Base-by-base conservation (phyloP, 495 filamentous ascomycete genomes). In the Copromyces sp. region DNA sequence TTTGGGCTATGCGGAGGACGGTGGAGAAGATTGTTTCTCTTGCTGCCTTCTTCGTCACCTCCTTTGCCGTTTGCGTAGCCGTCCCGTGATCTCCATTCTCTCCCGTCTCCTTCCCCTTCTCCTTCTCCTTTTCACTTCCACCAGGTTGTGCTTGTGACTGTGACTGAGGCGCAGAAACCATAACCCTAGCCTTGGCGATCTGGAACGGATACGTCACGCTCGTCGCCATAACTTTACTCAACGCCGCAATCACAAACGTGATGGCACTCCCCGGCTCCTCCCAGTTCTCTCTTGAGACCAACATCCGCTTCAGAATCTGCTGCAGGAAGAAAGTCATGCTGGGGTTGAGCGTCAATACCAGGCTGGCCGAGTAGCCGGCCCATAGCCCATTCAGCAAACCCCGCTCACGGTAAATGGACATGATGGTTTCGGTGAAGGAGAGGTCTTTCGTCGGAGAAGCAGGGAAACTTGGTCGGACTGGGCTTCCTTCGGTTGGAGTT, bases 301-400 rank as follows among this genome's bases (percentile, higher is more conserved):
- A 73, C 6, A 83, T 74, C 69, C 88, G 86, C 78, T 90, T 90
- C 9, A 95, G 81, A 9, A 89, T 76, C 74, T 91, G 90, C 75
- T 97, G 92, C 20, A 97, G 83, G 75, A 95, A 90, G 77, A 97
- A 94, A 0, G 95, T 97, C 71, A 97, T 84, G 69, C 90, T 90
- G 9, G 94, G 94, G 77, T 98, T 97, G 1, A 97, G 83, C 1
- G 94, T 94, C 40, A 98, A 80, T 69, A 97, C 85, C 69, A 95
- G 80, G 38, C 87, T 88, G 0, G 94, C 94, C 14, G 91, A 91
- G 81, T 97, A 97, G 3, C 95, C 95, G 0, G 93, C 92, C 94
- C 95, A 97, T 75, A 97, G 92, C 0, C 94, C 94, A 29, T 69
- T 78, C 76, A 77, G 14, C 9, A 95, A 69, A 0, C 94, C 95